Base-by-base conservation (phyloP, 768 basidiomycete genomes). In the Leucocoprinus birnbaumii region DNA sequence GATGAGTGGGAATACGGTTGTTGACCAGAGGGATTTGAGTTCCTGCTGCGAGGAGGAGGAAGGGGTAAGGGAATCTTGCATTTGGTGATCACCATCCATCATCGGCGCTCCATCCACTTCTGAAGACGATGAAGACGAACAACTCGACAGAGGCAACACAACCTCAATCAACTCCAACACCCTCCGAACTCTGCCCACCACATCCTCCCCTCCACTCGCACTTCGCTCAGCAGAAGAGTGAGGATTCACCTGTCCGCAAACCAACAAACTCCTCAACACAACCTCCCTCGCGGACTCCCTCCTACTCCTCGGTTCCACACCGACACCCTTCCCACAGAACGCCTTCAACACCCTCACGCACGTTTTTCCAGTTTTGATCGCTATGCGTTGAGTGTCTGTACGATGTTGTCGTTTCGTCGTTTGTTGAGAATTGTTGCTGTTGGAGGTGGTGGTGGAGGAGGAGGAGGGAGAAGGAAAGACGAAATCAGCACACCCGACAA, bases 181-280 rank as follows among this genome's bases (percentile, higher is more conserved):
- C 61, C 87, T 84, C 27, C 73, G 65, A 2, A 86, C 59, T 49
- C 82, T 84, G 56, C 76, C 72, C 0, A 75, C 77, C 1, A 87
- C 87, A 62, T 91, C 87, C 8, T 69, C 70, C 41, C 73, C 69
- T 10, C 43, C 52, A 35, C 18, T n/a, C 26, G 13, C 27, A 31
- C 40, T 31, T 2, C n/a, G n/a, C 40, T 51, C 26, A 44, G 10
- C 46, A 18, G 1, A 7, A 18, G 22, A 46, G n/a, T 27, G 3
- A 22, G 14, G 31, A 9, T 27, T 19, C 14, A 34, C 51, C 51
- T 44, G 60, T 1, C 73, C 77, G 55, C 80, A 76, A 31, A 76
- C 78, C n/a, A 91, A 68, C 31, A 91, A 70, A 0, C 76, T 71
- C 22, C 74, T 74, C 43, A 91, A 68, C 19, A 89, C 72, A 26